Conservation (phyloP, 2,329 filamentous ascomycete genomes). For the Coniochaeta pulveracea region DNA sequence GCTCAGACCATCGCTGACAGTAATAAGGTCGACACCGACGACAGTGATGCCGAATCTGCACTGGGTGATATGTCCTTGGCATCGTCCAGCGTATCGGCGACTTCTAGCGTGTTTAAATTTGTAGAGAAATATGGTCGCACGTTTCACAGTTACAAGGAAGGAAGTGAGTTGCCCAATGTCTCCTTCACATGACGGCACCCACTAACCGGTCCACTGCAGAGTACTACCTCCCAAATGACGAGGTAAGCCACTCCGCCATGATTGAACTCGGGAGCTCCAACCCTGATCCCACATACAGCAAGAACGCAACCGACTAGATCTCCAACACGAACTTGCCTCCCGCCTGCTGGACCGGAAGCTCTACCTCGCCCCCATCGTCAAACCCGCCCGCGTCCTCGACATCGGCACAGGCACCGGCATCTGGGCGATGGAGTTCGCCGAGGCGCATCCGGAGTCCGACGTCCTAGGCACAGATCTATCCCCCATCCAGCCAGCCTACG, state of each 20-base stretch:
- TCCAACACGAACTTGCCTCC: constrained; percentile 19
- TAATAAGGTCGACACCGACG: constrained; percentile 4
- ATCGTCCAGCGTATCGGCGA: constrained; percentile 5
- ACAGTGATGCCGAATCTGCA: constrained; percentile 3
- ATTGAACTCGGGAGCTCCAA: not conserved
- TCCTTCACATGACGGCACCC: not conserved
- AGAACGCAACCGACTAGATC: constrained; percentile 19
- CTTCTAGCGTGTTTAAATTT: constrained; percentile 5
- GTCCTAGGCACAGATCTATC: constrained; percentile 35
- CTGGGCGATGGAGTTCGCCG: constrained; percentile 39
- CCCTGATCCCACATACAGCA: constrained; percentile 6
- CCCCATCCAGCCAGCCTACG: constrained; percentile 33
- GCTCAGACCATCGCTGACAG: not conserved
- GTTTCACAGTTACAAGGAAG: constrained; percentile 5
- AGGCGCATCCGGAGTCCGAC: constrained; percentile 24
- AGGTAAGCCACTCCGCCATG: constrained; percentile 3
- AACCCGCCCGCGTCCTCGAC: constrained; percentile 31
- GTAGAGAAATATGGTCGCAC: constrained; percentile 5
- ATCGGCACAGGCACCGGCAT: constrained; percentile 28
- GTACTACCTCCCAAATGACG: constrained; percentile 9
- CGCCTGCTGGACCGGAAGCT: constrained; percentile 30
- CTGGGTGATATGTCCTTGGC: constrained; percentile 2
- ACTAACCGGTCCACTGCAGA: constrained; percentile 2
- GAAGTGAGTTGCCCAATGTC: constrained; percentile 1
- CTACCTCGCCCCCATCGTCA: constrained; percentile 28